phyloP scores from a whole-genome alignment of 1,284 basidiomycete genomes.

The Sporisorium scitamineum region DNA sequence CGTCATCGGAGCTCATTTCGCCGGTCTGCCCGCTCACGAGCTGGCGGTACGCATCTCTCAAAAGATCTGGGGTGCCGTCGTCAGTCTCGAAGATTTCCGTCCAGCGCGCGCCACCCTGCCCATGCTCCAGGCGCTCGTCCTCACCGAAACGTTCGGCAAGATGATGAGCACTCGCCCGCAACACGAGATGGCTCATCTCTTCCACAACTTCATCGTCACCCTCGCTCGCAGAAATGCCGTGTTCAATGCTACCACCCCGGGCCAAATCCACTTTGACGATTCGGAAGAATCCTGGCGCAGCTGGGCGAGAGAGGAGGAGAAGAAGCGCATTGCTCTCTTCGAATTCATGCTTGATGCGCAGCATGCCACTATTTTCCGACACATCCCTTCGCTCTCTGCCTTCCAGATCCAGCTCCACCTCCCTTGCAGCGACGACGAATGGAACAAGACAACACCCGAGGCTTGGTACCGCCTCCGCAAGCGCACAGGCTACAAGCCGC shows the following conservation, averaged over 20 bases:
- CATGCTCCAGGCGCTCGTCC: slow-evolving; percentile 58
- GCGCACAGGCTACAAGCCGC: slow-evolving; percentile 46
- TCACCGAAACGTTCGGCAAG: slow-evolving; percentile 58
- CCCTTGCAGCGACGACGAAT: slow-evolving; percentile 54
- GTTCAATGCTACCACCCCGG: slow-evolving; percentile 43
- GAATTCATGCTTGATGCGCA: slow-evolving; percentile 58
- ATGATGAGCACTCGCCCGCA: slow-evolving; percentile 58
- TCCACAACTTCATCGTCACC: slow-evolving; percentile 61
- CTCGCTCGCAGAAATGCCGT: slow-evolving; percentile 58
- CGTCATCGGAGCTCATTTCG: slow-evolving; percentile 58
- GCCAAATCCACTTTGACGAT: slow-evolving; percentile 35
- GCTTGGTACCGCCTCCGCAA: slow-evolving; percentile 45
- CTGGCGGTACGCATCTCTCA: slow-evolving; percentile 54
- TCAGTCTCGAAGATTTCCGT: slow-evolving; percentile 58
- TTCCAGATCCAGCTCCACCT: slow-evolving; percentile 57
- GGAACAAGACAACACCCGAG: slow-evolving; percentile 50
- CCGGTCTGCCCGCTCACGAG: slow-evolving; percentile 52
- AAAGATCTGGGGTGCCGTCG: slow-evolving; percentile 58
- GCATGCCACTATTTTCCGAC: slow-evolving; percentile 58
- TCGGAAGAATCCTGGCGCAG: slow-evolving; percentile 53
- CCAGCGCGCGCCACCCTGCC: slow-evolving; percentile 56
- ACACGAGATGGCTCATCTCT: slow-evolving; percentile 62
- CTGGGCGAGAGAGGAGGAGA: slow-evolving; percentile 60
- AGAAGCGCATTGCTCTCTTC: slow-evolving; percentile 57
- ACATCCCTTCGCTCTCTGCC: slow-evolving; percentile 54